Evolutionary conservation across 2,329 filamentous ascomycete species (phyloP).

Genomic region (Metarhizium guizhouense): DNA sequence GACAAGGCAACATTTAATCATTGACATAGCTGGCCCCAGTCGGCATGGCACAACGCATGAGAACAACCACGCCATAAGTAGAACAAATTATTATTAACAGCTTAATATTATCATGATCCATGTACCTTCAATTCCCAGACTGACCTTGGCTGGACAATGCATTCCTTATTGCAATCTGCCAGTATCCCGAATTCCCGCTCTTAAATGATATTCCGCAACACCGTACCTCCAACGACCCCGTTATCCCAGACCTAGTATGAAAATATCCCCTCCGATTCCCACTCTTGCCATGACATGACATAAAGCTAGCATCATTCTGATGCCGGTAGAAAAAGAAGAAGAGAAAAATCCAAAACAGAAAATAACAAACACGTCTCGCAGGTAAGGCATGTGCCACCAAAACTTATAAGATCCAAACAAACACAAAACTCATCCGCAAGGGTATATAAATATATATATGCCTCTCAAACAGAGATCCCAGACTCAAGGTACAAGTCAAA

Average conservation of each 20-base stretch:
- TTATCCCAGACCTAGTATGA: background rate
- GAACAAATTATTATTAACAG: constrained; percentile 5
- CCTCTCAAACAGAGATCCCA: background rate
- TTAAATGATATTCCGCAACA: constrained; percentile 4
- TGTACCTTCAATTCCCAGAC: background rate
- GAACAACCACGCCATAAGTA: background rate
- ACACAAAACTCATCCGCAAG: background rate
- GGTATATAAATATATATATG: background rate
- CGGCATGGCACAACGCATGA: too few relatives aligned
- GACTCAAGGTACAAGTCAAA: background rate
- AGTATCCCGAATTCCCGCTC: background rate
- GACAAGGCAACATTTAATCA: too few relatives aligned
- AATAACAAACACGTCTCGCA: background rate
- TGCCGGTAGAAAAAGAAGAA: background rate
- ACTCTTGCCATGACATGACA: background rate
- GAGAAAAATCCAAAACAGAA: background rate
- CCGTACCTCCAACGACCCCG: background rate
- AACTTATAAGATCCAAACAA: background rate
- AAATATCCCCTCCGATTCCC: background rate
- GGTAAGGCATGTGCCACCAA: background rate
- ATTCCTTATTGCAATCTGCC: background rate
- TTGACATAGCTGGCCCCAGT: too few relatives aligned
- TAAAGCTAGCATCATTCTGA: background rate
- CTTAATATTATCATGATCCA: constrained; percentile 3
- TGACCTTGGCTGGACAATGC: background rate